Base-by-base conservation (phyloP, 768 basidiomycete genomes). In the Kwoniella sp. region DNA sequence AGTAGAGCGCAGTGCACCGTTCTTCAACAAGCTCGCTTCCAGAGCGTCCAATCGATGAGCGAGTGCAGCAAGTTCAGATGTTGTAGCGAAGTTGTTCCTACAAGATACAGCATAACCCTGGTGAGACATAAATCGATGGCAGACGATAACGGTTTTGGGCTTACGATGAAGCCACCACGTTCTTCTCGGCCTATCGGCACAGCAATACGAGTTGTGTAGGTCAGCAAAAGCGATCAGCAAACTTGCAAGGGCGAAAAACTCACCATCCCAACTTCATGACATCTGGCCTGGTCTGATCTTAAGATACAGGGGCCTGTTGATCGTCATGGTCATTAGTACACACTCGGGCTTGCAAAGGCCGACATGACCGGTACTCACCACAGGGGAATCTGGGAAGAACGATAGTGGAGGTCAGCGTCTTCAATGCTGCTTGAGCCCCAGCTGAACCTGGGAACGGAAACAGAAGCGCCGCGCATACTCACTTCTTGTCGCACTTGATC, bases 401-500 rank as follows among this genome's bases (percentile, higher is more conserved):
- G 34, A 34, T 34, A 34, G 34, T 34, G 13, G 13, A 5, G 13
- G 13, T 34, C 34, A 34, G 34, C 13, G 34, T 5, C 34, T 5
- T 34, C 34, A n/a, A n/a, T n/a, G n/a, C n/a, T n/a, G n/a, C n/a
- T n/a, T n/a, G n/a, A n/a, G n/a, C n/a, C n/a, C n/a, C n/a, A n/a
- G n/a, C n/a, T n/a, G n/a, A n/a, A n/a, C n/a, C n/a, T n/a, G 22
- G n/a, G 11, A 8, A 11, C 45, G 38, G 11, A 34, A 41, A 2
- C 48, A 37, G 13, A 37, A n/a, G n/a, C n/a, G n/a, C n/a, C n/a
- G n/a, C n/a, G n/a, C n/a, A 48, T 7, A 61, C 73, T 66, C 65
- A 79, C 75, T 78, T 79, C 66, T 79, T 80, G 57, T 79, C 77
- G 58, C 79, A 81, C 58, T 81, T 81, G 58, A 81, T 81, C 63